These are phyloP conservation scores for Phytophthora pini DNA, from an alignment of 352 stramenopile species.

Conservation along the genomic window DNA sequence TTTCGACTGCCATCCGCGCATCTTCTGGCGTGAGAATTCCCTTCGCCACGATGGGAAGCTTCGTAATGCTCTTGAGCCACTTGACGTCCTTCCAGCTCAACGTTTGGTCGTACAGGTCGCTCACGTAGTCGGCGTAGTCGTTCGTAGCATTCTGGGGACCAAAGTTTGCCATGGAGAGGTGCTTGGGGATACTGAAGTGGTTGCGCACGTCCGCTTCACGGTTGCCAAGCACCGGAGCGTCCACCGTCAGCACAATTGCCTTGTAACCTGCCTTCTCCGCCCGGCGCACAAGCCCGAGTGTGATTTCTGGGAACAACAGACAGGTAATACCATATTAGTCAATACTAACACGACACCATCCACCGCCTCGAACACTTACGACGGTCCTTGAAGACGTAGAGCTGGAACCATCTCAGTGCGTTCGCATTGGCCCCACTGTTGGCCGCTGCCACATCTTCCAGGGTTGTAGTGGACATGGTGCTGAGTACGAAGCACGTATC, in stretches of 20 bases:
- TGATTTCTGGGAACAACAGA: slow-evolving; percentile 81
- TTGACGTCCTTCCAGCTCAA: slow-evolving; percentile 94
- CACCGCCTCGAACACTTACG: slow-evolving; percentile 31
- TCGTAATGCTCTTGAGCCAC: slow-evolving; percentile 91
- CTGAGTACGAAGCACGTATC: slow-evolving; percentile 93
- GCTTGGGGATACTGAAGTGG: slow-evolving; percentile 80
- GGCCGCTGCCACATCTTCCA: slow-evolving; percentile 56
- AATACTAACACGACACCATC: background rate
- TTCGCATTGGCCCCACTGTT: slow-evolving; percentile 60
- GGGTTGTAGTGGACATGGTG: slow-evolving; percentile 61
- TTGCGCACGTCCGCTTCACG: slow-evolving; percentile 95
- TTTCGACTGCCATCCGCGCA: slow-evolving; percentile 88
- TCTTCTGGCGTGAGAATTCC: slow-evolving; percentile 94
- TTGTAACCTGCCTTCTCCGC: slow-evolving; percentile 93
- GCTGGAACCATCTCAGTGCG: slow-evolving; percentile 93
- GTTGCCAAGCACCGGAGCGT: slow-evolving; percentile 95
- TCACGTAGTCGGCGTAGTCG: slow-evolving; percentile 48
- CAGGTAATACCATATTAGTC: background rate
- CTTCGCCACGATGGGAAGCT: slow-evolving; percentile 92
- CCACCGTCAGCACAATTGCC: slow-evolving; percentile 94
- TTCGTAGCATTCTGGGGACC: slow-evolving; percentile 26
- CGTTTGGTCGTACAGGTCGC: slow-evolving; percentile 93
- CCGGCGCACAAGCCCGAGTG: slow-evolving; percentile 88
- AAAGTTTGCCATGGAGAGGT: slow-evolving; percentile 56
- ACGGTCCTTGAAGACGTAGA: slow-evolving; percentile 95